Base-by-base conservation (phyloP, 805 yeast genomes). In the Naumovozyma dairenensis region DNA sequence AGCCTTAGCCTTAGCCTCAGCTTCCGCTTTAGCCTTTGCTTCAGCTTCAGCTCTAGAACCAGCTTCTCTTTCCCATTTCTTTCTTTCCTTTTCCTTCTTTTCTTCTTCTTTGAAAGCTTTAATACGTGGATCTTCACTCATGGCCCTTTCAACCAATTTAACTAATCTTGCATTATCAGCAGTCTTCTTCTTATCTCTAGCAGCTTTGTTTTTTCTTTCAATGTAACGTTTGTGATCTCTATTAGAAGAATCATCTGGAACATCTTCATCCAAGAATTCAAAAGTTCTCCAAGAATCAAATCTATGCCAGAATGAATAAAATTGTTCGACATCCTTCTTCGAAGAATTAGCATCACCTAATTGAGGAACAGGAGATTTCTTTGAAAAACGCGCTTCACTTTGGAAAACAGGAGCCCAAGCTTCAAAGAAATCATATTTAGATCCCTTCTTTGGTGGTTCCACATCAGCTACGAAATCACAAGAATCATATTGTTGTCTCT, bases 211-310 rank as follows among this genome's bases (percentile, higher is more conserved):
- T 74, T 92, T 92, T 72, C 89, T 85, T 69, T 92, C 98, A 49
- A 87, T 80, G 71, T 85, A 83, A 69, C 98, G 94, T 72, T 92
- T 92, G 76, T 92, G 94, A 63, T 92, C 98, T 74, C 98, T 86
- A 78, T 92, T 92, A 41, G 95, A 82, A 37, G 96, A 83, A 66
- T 92, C 98, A 69, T 92, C 98, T 49, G 98, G 98, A 55, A 87
- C 96, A 59, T 92, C 98, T 71, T 92, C 98, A 59, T 92, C 98
- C 62, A 86, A 74, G 69, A 87, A 92, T 68, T 92, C 98, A 59
- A 92, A 92, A 31, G 94, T 71, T 71, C 95, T 83, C 98, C 98
- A 92, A 15, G 97, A 89, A 65, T 92, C 96, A 47, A 87, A 83
- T 62, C 80, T 79, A 63, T 79, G 79, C 81, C 92, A 92, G 75